Evolutionary conservation across 345 rosid species (phyloP).

Genomic region (Geranium rotundifolium): DNA sequence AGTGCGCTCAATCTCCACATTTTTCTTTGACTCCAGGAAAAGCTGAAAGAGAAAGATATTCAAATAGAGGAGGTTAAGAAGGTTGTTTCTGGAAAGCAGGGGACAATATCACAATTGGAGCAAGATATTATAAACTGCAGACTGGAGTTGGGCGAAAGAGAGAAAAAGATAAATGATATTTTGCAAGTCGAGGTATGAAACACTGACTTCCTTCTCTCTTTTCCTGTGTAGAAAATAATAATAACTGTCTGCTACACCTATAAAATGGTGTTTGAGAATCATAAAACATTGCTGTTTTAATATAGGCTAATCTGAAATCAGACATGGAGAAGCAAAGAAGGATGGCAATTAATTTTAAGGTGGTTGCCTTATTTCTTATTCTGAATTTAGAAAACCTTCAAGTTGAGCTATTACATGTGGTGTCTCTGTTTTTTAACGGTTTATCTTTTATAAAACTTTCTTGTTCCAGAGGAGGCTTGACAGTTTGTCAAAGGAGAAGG

Average conservation of each 20-base stretch:
- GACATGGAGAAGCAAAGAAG: constrained; percentile 55
- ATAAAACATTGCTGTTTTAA: not conserved
- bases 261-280: too few species aligned
- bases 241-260: not conserved
- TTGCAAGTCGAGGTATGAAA: constrained; percentile 53
- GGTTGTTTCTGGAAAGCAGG: constrained; percentile 42
- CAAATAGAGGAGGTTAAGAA: constrained; percentile 45
- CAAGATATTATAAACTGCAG: constrained; percentile 54
- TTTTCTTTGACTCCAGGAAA: constrained; percentile 32
- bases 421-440: too few species aligned
- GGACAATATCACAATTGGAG: constrained; percentile 48
- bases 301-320: constrained; percentile 37
- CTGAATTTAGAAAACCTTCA: not conserved
- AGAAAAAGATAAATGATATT: constrained; percentile 47
- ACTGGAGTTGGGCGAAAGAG: constrained; percentile 50
- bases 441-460: not conserved
- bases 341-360: constrained; percentile 36
- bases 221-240: not conserved
- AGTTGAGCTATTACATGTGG: not conserved
- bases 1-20: not conserved
- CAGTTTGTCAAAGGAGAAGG: constrained; percentile 49
- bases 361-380: constrained; percentile 13
- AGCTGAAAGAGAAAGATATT: constrained; percentile 49
- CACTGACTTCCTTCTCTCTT: not conserved
- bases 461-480: constrained; percentile 39